These are phyloP conservation scores for Beauveria rudraprayagi DNA, from an alignment of 2,329 filamentous ascomycete genomes.

Conservation along the genomic window DNA sequence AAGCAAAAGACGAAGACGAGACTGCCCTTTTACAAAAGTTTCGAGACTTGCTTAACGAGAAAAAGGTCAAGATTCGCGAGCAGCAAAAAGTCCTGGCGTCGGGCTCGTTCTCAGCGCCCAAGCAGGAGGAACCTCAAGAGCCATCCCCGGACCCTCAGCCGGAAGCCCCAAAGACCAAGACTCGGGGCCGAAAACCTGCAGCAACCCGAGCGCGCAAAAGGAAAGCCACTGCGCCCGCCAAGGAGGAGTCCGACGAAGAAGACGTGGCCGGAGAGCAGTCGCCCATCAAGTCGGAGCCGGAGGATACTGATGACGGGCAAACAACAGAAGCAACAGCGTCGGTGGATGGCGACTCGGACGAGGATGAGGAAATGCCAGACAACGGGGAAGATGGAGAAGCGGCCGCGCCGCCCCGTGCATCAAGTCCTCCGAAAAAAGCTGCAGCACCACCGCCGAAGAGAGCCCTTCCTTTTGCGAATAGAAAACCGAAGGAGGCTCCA, in stretches of 20 bases:
- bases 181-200: conserved; percentile 19
- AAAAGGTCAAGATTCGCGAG: conserved; percentile 71
- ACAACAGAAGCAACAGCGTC: conserved; percentile 33
- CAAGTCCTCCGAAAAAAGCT: conserved; percentile 14
- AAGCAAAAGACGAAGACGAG: conserved; percentile 60
- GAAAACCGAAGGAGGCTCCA: conserved; percentile 22
- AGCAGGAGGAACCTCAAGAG: conserved; percentile 15
- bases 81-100: conserved; percentile 54
- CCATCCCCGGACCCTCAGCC: conserved; percentile 16
- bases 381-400: conserved; percentile 9
- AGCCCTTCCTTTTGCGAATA: conserved; percentile 36
- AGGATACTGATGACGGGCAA: conserved; percentile 33
- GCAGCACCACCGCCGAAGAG: conserved; percentile 29
- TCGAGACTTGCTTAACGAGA: conserved; percentile 63
- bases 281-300: conserved; percentile 24
- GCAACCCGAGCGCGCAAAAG: conserved; percentile 41
- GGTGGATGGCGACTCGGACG: conserved; percentile 32
- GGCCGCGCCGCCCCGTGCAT: neutral
- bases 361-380: conserved; percentile 28
- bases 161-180: neutral
- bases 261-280: conserved; percentile 41
- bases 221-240: conserved; percentile 34
- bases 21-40: conserved; percentile 61
- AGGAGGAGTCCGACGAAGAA: conserved; percentile 32
- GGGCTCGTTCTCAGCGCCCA: conserved; percentile 31